Conservation (phyloP, 2,329 filamentous ascomycete species). For the Aquanectria penicillioides region DNA sequence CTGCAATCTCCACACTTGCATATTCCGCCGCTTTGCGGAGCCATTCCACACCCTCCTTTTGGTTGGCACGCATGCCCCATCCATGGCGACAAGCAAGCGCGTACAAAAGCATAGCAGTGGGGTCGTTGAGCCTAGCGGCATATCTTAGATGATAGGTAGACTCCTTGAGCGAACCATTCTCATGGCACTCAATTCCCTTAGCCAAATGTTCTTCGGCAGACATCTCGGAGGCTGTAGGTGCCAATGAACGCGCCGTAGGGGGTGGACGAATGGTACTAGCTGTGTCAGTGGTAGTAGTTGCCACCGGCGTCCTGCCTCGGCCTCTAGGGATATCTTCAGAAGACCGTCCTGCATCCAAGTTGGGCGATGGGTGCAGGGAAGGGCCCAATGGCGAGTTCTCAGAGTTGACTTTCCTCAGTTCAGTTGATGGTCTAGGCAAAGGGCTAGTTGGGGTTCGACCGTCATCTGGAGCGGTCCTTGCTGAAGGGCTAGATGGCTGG, state of each 20-base stretch:
- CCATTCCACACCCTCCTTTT: slow-evolving; percentile 90
- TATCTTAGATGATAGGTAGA: slow-evolving; percentile 96
- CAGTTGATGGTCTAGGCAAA: slow-evolving; percentile 57
- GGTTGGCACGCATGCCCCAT: slow-evolving; percentile 96
- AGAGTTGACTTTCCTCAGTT: slow-evolving; percentile 61
- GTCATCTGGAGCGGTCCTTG: slow-evolving; percentile 51
- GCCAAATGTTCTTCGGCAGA: slow-evolving; percentile 88
- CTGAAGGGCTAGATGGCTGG: slow-evolving; percentile 67
- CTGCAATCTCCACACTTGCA: slow-evolving; percentile 83
- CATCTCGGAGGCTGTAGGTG: slow-evolving; percentile 72
- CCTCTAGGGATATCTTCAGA: slow-evolving; percentile 62
- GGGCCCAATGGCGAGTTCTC: slow-evolving; percentile 53
- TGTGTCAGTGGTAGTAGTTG: slow-evolving; percentile 62
- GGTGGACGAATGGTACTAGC: slow-evolving; percentile 60
- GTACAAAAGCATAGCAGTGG: slow-evolving; percentile 95
- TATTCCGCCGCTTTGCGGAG: slow-evolving; percentile 89
- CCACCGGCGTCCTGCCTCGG: slow-evolving; percentile 58
- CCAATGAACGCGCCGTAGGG: slow-evolving; percentile 54
- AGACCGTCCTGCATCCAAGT: slow-evolving; percentile 52
- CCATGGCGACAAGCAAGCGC: slow-evolving; percentile 94
- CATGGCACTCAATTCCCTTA: slow-evolving; percentile 90
- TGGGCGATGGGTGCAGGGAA: slow-evolving; percentile 55
- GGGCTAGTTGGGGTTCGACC: slow-evolving; percentile 42
- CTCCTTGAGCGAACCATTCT: slow-evolving; percentile 86
- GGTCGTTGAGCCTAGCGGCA: slow-evolving; percentile 84